Conservation (phyloP, 73 alveolate species). For the Paramecium biaurelia region DNA sequence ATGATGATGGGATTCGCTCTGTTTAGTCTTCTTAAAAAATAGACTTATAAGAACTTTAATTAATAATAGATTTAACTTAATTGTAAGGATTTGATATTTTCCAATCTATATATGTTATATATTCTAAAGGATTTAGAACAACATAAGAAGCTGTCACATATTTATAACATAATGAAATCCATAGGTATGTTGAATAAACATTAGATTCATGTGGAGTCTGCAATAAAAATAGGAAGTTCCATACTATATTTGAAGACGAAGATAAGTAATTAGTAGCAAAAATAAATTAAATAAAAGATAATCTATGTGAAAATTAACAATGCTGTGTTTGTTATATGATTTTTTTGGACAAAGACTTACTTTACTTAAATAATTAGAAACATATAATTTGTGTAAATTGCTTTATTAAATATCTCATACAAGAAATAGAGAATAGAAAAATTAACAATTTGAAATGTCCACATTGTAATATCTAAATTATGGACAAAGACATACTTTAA, state of each 20-base stretch:
- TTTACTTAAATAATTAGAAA: neutral
- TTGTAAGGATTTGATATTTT: neutral
- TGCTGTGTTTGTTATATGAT: neutral
- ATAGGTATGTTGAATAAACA: neutral
- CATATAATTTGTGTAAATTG: neutral
- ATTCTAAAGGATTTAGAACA: neutral
- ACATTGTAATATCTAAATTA: neutral
- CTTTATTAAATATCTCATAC: neutral
- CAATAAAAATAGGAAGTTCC: neutral
- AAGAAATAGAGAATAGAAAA: neutral
- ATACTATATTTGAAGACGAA: neutral
- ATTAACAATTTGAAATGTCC: neutral
- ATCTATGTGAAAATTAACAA: neutral
- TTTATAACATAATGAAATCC: neutral
- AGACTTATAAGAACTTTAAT: neutral
- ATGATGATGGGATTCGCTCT: neutral
- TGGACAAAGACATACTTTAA: neutral
- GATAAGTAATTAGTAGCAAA: neutral
- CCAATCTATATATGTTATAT: neutral
- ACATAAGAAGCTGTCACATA: neutral
- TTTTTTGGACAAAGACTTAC: neutral
- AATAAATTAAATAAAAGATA: neutral
- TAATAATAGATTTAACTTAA: neutral
- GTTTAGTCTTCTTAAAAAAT: neutral
- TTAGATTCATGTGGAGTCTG: neutral